These are phyloP conservation scores for Neofusicoccum parvum DNA, from an alignment of 2,329 filamentous ascomycete genomes.

Conservation along the genomic window DNA sequence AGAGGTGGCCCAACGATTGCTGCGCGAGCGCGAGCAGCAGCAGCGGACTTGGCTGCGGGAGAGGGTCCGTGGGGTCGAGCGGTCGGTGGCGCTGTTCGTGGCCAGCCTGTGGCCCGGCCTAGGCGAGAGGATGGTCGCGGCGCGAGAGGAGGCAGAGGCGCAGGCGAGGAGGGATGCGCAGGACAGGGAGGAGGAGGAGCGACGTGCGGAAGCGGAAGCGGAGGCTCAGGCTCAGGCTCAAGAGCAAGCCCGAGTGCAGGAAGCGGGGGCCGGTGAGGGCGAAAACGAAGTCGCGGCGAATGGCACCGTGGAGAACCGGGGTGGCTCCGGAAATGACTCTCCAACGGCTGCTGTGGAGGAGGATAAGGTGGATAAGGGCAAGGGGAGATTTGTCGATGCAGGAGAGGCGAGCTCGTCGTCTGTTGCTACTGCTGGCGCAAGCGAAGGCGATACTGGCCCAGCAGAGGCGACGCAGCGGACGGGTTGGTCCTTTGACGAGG, in stretches of 20 bases:
- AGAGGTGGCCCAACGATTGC: conserved; percentile 44
- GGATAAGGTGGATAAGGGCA: conserved; percentile 15
- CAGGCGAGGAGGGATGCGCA: conserved; percentile 18
- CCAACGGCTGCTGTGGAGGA: neutral
- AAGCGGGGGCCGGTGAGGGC: neutral
- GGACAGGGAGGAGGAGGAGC: conserved; percentile 11
- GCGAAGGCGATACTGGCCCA: neutral
- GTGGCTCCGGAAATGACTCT: neutral
- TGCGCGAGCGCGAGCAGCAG: conserved; percentile 38
- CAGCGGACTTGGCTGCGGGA: conserved; percentile 35
- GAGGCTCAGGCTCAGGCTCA: neutral
- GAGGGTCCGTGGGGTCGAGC: conserved; percentile 51
- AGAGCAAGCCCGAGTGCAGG: neutral
- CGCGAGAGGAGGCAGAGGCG: conserved; percentile 51
- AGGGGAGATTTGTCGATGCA: conserved; percentile 13
- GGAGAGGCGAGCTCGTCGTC: neutral
- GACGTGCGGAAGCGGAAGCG: neutral
- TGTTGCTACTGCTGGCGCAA: neutral
- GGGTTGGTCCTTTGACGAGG: conserved; percentile 2
- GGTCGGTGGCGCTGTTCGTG: conserved; percentile 62
- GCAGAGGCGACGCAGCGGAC: neutral
- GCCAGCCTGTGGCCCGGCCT: conserved; percentile 64
- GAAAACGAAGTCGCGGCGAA: neutral
- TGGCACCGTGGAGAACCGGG: neutral
- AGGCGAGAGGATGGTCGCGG: conserved; percentile 62